Evolutionary conservation across 306 rosid genomes (phyloP), one percentile per base, ranked within the genome.

Genomic region (Alnus rubra): DNA sequence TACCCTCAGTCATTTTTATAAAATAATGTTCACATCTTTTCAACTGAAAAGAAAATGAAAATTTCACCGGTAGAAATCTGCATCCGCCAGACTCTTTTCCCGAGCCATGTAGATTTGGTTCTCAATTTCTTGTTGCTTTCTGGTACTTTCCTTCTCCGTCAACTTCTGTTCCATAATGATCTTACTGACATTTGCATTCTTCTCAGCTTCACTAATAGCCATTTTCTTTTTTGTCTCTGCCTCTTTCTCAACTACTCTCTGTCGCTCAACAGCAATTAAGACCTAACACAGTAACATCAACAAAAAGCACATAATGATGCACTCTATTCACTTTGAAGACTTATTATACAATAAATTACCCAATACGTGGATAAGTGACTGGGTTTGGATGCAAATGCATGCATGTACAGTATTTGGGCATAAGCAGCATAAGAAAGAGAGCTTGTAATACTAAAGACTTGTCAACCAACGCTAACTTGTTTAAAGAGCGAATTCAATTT

Each of bases 131-230:
- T 93, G 84, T 82, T 91, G 94, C 72, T 65, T 80, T 83, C 89
- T 87, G 53, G 91, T 79, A 80, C 98, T 84, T 35, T 93, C 93
- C 77, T 93, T 91, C 76, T 95, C 92, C 84, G 75, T 82, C 82
- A 95, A 82, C 68, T 88, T 91, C 78, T 92, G 97, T 77, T 90
- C 98, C 98, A 93, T 90, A 37, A 95, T 84, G 84, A 93, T 95
- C 92, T 79, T 91, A 80, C 99, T 95, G 44, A 95, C 99, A 54
- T 89, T 83, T 13, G 99, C 97, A 78, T 90, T 91, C 84, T 95
- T 95, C 88, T 95, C 96, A 9, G 99, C 99, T 81, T 95, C 98
- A 71, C 98, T 93, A 49, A 95, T 91, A 60, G 98, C 98, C 96
- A 93, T 91, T 84, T 88, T 95, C 82, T 92, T 95, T 48, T 2